Evolutionary conservation across 78 protist genomes (phyloP), one percentile per base, ranked within the genome.

Genomic region (Dictyostelium purpureum): DNA sequence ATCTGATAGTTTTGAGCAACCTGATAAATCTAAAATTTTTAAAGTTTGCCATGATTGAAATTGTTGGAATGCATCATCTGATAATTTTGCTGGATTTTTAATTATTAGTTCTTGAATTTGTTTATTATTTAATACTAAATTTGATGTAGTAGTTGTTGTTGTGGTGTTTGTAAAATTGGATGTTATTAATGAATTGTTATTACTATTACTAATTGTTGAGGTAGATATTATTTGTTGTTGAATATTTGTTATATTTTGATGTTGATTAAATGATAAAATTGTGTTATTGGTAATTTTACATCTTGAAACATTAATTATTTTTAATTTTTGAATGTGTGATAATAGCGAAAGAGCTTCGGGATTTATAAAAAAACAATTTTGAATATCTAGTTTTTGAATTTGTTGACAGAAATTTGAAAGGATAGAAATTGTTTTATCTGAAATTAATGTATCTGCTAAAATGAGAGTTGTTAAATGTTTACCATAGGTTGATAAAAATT

Each of bases 1-100:
- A 43, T 85, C 92, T 0, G 92, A 61, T 4, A 85, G 38, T 54
- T 85, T 85, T 31, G 83, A 73, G 45, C 92, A 85, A 7, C 81
- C 76, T 11, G 79, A 71, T 16, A 85, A n/a, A 35, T 85, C 92
- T 52, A 85, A 47, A 6, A 82, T 24, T 12, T 59, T 52, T 16
- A 82, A 43, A 35, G 28, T 35, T 28, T 37, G 47, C 85, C 85
- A 77, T 57, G 56, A 38, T 57, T 57, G 54, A 77, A 35, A 52
- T n/a, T 33, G 28, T 40, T 35, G 37, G 43, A 85, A 45, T 38
- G 77, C 45, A 31, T 85, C 78, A 61, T 85, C 92, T 14, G 79
- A 33, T n/a, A 85, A 31, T 61, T 82, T 70, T 47, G 18, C 28
- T 61, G 43, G 76, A 47, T 85, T 85, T 9, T 76, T 77, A 11